Evolutionary conservation across 176 grass and related monocot species (phyloP), one percentile per base, ranked within the genome.

Genomic region (Juncus inflexus): DNA sequence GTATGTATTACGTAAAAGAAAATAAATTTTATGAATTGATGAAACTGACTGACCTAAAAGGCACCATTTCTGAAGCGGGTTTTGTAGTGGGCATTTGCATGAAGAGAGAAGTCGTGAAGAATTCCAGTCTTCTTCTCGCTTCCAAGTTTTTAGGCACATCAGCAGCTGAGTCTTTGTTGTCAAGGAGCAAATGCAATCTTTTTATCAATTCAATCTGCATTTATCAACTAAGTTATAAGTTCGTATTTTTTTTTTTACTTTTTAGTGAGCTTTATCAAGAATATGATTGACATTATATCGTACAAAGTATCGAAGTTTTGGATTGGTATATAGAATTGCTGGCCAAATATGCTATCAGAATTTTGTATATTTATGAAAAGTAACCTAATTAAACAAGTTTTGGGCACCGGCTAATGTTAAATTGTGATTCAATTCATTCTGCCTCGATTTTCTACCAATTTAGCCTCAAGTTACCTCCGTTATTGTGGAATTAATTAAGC

Each of bases 81-180:
- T 75, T 91, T 57, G 92, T 82, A 74, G 13, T 53, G 37, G 92
- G 92, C 82, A 97, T 89, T 39, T 80, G 76, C 92, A 97, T 97
- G 77, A 97, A 97, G 59, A 97, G 67, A 40, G 92, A 97, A 59
- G 91, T 97, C 3, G 87, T 57, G 61, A 97, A 97, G 78, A 91
- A 97, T 61, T 97, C 70, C 69, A 97, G 66, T 69, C 92, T 87
- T 74, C 92, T 91, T 69, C 62, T 70, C 71, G 92, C 87, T 84
- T 97, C 92, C 8, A 91, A 61, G 68, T 91, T 97, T 80, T 89
- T 89, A 3, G 92, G 92, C 73, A 97, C 89, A 77, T 89, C 86
- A 3, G 87, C 82, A 52, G 92, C 84, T 72, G 82, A 86, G 50
- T 97, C 92, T 73, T 97, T 91, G 35, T 91, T 82, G 35, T 87